Base-by-base conservation (phyloP, 192 early-diverging fungal genomes). In the Spizellomyces sp. region DNA sequence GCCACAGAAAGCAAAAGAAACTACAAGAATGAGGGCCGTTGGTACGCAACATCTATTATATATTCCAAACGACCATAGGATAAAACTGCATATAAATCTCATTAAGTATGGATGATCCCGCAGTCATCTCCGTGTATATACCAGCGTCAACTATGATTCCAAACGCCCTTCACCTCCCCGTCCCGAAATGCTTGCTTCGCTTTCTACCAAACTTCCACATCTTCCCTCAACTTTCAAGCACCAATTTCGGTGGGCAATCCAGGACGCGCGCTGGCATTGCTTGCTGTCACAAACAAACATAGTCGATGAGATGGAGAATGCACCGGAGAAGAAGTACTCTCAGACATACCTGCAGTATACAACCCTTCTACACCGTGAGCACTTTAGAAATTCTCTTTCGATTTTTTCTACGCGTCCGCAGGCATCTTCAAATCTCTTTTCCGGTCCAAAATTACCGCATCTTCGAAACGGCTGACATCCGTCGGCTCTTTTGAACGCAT, bases 341-440 rank as follows among this genome's bases (percentile, higher is more conserved):
- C 8, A 48, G 43, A 17, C 59, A 61, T 64, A 78, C 74, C 89
- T 89, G 75, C 94, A 96, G 75, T 96, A 96, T 56, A 91, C 93
- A 60, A 92, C 92, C 63, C 91, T 90, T 64, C 92, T 85, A 77
- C 94, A 96, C 58, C 91, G 77, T 41, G 90, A 90, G 76, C 94
- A 96, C 81, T 93, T 95, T 46, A 89, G 86, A 82, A 94, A 93
- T 80, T 94, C 87, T 65, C 90, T 80, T 9, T 87, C 84, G 58
- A 86, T 87, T 6, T 73, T 69, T 70, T 95, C 92, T 88, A 89
- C 50, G 50, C 50, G 50, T 4, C 50, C 50, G 4, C 50, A 54
- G 12, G 14, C 50, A 2, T 54, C 2, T n/a, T 54, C 17, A 4
- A 12, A 12, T n/a, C 14, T 91, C 66, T 89, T 90, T 60, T 89